Conservation (phyloP, 2,329 filamentous ascomycete species). For the Calonectria pseudoreteaudii region DNA sequence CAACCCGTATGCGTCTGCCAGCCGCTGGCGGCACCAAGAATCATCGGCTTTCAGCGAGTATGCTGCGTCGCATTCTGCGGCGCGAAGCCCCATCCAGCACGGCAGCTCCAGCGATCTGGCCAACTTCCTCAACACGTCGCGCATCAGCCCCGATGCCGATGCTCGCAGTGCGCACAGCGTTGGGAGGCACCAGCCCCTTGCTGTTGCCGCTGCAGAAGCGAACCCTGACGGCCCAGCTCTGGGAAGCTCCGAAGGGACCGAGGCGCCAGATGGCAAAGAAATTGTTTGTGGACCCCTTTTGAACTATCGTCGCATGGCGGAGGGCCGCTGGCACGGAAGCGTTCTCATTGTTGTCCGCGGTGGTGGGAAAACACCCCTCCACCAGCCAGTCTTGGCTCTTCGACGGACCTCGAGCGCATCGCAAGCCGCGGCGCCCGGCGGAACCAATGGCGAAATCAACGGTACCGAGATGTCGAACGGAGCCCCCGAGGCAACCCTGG, state of each 20-base stretch:
- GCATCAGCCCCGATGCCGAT: constrained; percentile 57
- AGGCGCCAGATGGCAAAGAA: constrained; percentile 62
- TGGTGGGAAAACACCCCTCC: constrained; percentile 69
- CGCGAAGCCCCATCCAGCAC: constrained; percentile 48
- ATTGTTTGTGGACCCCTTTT: constrained; percentile 79
- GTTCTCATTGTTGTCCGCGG: constrained; percentile 85
- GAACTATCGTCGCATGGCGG: constrained; percentile 82
- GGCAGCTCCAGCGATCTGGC: constrained; percentile 64
- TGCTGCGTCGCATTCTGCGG: constrained; percentile 50
- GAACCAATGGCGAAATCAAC: constrained; percentile 44
- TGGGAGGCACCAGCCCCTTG: constrained; percentile 61
- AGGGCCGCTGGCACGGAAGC: constrained; percentile 83
- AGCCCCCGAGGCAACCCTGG: constrained; percentile 57
- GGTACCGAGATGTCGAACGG: constrained; percentile 43
- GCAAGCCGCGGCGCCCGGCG: constrained; percentile 27
- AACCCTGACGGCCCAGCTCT: constrained; percentile 12
- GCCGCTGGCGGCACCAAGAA: constrained; percentile 73
- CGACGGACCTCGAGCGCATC: constrained; percentile 52
- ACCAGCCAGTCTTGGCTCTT: constrained; percentile 69
- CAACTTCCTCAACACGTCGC: constrained; percentile 66
- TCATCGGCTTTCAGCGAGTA: constrained; percentile 66
- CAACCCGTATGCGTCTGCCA: constrained; percentile 69
- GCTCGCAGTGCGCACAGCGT: constrained; percentile 41
- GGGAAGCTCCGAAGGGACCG: constrained; percentile 27
- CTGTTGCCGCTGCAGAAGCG: constrained; percentile 53